These are phyloP conservation scores for Monosporascus sp. DNA, from an alignment of 2,329 filamentous ascomycete species.

Conservation along the genomic window DNA sequence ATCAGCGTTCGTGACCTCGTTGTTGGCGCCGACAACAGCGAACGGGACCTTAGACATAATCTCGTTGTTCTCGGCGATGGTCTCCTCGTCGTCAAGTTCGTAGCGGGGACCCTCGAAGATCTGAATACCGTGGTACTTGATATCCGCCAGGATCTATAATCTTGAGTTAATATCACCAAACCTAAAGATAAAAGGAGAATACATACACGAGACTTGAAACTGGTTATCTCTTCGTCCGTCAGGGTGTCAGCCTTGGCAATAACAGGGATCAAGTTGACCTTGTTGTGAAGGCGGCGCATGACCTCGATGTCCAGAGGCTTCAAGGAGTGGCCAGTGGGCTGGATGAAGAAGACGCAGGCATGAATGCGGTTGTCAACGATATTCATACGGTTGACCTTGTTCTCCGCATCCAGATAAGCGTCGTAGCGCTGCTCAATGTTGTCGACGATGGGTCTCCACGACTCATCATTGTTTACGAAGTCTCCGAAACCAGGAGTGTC, in stretches of 20 bases:
- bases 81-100: slow-evolving; percentile 98
- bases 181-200: neutral
- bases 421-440: slow-evolving; percentile 99
- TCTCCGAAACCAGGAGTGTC: slow-evolving; percentile 98
- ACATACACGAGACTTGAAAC: slow-evolving; percentile 94
- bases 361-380: slow-evolving; percentile 99
- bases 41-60: slow-evolving; percentile 99
- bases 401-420: slow-evolving; percentile 97
- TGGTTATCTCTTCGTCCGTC: slow-evolving; percentile 90
- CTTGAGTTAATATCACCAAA: slow-evolving; percentile 6
- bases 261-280: slow-evolving; percentile 99
- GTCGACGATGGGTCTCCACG: slow-evolving; percentile 97
- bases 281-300: slow-evolving; percentile 98
- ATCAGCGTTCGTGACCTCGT: slow-evolving; percentile 85
- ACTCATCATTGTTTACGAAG: slow-evolving; percentile 99
- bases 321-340: slow-evolving; percentile 95
- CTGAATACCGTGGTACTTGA: slow-evolving; percentile 94
- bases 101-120: slow-evolving; percentile 99
- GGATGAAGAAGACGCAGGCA: slow-evolving; percentile 98
- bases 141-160: slow-evolving; percentile 85
- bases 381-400: slow-evolving; percentile 99
- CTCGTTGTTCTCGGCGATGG: slow-evolving; percentile 99
- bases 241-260: slow-evolving; percentile 98
- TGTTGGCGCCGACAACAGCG: slow-evolving; percentile 93
- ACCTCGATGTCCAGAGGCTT: slow-evolving; percentile 99